Base-by-base conservation (phyloP, 768 basidiomycete species). In the Russula earlei region DNA sequence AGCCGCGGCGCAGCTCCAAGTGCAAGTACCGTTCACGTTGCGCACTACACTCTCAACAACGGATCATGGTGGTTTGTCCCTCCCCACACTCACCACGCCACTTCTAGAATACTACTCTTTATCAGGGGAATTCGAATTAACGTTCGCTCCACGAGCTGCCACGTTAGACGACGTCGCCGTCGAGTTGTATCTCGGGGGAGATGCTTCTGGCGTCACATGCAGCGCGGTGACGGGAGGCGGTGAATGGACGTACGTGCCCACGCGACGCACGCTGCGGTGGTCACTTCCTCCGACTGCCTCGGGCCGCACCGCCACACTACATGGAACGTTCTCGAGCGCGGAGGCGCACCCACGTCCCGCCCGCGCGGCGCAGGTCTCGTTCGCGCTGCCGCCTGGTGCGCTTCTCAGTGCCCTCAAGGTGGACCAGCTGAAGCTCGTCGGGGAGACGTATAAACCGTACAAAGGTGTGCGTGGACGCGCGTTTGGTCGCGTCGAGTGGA, bases 401-500 rank as follows among this genome's bases (percentile, higher is more conserved):
- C 83, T 83, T 34, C 89, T 85, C 67, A 91, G 90, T 6, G 77
- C 85, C 19, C 72, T 95, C 44, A 89, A 87, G 64, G 84, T 95
- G 4, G 89, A 93, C 56, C 87, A 92, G 63, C 77, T 95, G 42
- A 90, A 83, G 68, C 72, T 90, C 25, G 83, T 75, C 2, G 84
- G 86, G 12, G 90, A 93, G 67, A 70, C 69, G 11, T 94, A 94
- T 69, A 95, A 94, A 69, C 87, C 88, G 11, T 96, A 87, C 72
- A 95, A 94, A 69, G 93, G 93, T 15, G 85, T 96, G 49, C 74
- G 91, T 65, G 81, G 83, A 43, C 74, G 77, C 38, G 79, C 80
- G 31, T 67, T 72, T n/a, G 87, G 85, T 1, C 76, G 79, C 51
- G 73, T 91, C 4, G 90, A 91, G 68, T 90, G 76, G 67, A 65